A percentile compares a stretch with the other conserved stretches of the same genome.
Conservation (phyloP, 1,284 basidiomycete genomes). For the Xanthoconium separans region DNA sequence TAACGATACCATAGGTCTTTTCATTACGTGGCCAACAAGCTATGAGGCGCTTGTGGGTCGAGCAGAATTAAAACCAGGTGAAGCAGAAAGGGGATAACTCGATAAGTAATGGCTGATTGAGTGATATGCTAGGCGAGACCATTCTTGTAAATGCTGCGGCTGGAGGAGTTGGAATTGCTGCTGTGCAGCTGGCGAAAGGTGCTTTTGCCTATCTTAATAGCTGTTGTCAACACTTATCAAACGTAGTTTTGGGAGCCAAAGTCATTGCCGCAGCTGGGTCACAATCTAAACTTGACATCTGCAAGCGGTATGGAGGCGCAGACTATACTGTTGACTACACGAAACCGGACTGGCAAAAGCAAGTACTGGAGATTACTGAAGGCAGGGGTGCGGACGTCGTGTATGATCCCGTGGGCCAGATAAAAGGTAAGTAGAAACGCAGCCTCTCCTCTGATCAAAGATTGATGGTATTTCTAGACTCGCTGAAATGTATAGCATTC, state of each 20-base stretch:
- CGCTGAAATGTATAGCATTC: constrained; percentile 91
- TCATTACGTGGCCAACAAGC: constrained; percentile 86
- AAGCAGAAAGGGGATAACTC: constrained; percentile 4
- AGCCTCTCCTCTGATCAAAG: neutral
- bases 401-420: constrained; percentile 86
- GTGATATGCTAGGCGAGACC: constrained; percentile 66
- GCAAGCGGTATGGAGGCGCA: constrained; percentile 66
- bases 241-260: constrained; percentile 67
- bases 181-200: constrained; percentile 90
- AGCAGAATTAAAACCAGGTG: constrained; percentile 73
- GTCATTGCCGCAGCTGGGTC: constrained; percentile 82
- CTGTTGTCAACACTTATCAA: neutral
- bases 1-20: constrained; percentile 47
- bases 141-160: constrained; percentile 88
- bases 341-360: constrained; percentile 69
- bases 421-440: constrained; percentile 52
- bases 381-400: constrained; percentile 88
- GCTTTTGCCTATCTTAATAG: neutral
- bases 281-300: constrained; percentile 65
- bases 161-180: constrained; percentile 90
- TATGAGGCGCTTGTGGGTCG: constrained; percentile 89
- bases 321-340: constrained; percentile 72
- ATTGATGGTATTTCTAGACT: constrained; percentile 40
- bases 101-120: constrained; percentile 11
- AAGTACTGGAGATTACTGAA: constrained; percentile 69